These are phyloP conservation scores for Mycena capillaripes DNA, from an alignment of 768 basidiomycete species.

Conservation along the genomic window DNA sequence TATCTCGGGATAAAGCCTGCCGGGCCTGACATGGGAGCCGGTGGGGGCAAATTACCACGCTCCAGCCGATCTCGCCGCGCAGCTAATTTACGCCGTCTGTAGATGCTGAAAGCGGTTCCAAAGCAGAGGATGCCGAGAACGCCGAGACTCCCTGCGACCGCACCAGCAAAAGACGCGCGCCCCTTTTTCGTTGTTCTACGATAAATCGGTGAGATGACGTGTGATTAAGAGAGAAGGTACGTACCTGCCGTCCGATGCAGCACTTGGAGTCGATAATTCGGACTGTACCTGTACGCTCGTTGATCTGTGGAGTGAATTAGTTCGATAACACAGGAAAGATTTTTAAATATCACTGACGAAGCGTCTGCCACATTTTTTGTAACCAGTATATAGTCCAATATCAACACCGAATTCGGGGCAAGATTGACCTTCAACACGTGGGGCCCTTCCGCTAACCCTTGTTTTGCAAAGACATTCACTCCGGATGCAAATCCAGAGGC, in stretches of 20 bases:
- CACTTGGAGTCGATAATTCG: constrained; percentile 1
- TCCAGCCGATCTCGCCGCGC: constrained; percentile 56
- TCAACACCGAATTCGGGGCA: constrained; percentile 59
- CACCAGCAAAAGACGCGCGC: constrained; percentile 65
- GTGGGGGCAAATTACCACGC: constrained; percentile 33
- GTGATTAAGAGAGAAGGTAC: neutral
- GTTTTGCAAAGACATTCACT: constrained; percentile 54
- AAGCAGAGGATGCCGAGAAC: constrained; percentile 62
- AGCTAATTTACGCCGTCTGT: constrained; percentile 58
- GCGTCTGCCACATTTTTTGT: constrained; percentile 37
- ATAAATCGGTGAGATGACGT: neutral
- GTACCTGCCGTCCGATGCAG: neutral
- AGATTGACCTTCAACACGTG: constrained; percentile 62
- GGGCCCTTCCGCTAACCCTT: constrained; percentile 50
- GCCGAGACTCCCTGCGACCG: constrained; percentile 65
- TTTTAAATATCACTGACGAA: constrained; percentile 2
- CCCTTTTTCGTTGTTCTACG: constrained; percentile 10
- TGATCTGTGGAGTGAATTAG: neutral
- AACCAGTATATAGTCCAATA: constrained; percentile 64
- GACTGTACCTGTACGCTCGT: neutral
- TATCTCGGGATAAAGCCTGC: constrained; percentile 67
- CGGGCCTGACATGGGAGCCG: constrained; percentile 56
- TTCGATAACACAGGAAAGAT: neutral
- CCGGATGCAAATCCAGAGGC: constrained; percentile 47
- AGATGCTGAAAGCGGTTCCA: constrained; percentile 66